Evolutionary conservation across 148 eudicot genomes (phyloP), one percentile per base, ranked within the genome.

Genomic region (Chenopodium quinoa): DNA sequence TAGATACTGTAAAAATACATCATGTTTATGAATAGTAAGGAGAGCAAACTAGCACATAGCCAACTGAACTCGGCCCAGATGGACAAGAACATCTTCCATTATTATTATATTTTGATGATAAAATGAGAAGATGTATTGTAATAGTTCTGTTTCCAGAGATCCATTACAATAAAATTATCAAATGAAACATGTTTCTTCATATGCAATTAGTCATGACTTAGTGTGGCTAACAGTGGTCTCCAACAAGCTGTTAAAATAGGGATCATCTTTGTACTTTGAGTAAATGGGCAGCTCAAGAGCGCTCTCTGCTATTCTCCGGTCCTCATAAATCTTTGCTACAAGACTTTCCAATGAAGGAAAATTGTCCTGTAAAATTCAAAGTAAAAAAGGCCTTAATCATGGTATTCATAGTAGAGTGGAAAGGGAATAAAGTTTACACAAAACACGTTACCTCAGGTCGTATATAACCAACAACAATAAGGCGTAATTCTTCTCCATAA

Each of bases 221-320:
- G 46, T 8, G 58, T 9, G 23, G 74, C 64, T 68, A 58, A 56
- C 75, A 71, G 74, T 84, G 29, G 34, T 80, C 75, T 81, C 79
- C 40, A 75, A 78, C 64, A 80, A 54, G 82, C 75, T 83, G 76
- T 80, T 88, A 69, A 94, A 74, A 78, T 89, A 90, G 20, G 85
- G 89, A 71, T 93, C 93, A 67, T 91, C 88, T 83, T 75, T 85
- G 83, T 84, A 88, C 82, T 88, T 91, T 2, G 84, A 85, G 75
- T 94, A 94, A 22, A 82, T 40, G n/a, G 97, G 97, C 78, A 94
- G 93, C 48, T 91, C 95, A 81, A 94, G 97, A 29, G 94, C 97
- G 17, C 67, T 86, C 87, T 93, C 92, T n/a, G 98, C 92, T 17
- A 91, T 85, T 75, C 76, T 80, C 67, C 93, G 25, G 65, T 94